These are phyloP conservation scores for Phytophthora podocarpi DNA, from an alignment of 352 stramenopile species.

Conservation along the genomic window DNA sequence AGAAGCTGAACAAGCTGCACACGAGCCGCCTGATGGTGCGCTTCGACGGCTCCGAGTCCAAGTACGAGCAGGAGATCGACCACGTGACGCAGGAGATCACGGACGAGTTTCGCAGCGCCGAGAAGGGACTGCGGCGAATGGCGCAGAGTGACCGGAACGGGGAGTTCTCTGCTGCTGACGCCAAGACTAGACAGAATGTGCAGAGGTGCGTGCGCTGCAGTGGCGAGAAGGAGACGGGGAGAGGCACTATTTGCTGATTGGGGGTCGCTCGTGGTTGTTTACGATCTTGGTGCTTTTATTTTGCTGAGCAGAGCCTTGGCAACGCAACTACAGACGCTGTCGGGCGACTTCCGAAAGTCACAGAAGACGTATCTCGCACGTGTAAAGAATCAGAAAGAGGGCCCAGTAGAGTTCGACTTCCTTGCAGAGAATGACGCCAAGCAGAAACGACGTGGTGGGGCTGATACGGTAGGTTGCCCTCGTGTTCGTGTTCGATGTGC, in stretches of 20 bases:
- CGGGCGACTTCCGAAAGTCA: constrained; percentile 95
- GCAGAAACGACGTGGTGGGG: constrained; percentile 50
- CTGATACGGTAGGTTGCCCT: constrained; percentile 22
- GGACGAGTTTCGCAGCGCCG: constrained; percentile 79
- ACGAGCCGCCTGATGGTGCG: constrained; percentile 88
- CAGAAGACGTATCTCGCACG: constrained; percentile 98
- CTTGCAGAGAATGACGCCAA: constrained; percentile 76
- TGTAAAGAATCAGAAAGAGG: constrained; percentile 97
- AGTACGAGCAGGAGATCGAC: constrained; percentile 88
- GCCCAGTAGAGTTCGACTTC: constrained; percentile 93
- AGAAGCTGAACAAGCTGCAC: constrained; percentile 84
- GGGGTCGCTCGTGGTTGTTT: background rate
- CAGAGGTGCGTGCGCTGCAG: constrained; percentile 52
- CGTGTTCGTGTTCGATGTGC: background rate
- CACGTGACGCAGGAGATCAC: constrained; percentile 82
- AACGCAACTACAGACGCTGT: constrained; percentile 97
- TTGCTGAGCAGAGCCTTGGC: constrained; percentile 79
- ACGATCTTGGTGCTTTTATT: background rate
- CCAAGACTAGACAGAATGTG: constrained; percentile 87
- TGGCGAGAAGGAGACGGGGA: too few relatives aligned
- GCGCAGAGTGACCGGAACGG: constrained; percentile 53
- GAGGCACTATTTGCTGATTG: too few relatives aligned
- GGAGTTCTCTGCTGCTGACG: constrained; percentile 77
- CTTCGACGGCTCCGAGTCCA: constrained; percentile 85
- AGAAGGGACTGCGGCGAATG: constrained; percentile 81